These are phyloP conservation scores for Dryadomyces quercivorus DNA, from an alignment of 2,329 filamentous ascomycete genomes.

Conservation along the genomic window DNA sequence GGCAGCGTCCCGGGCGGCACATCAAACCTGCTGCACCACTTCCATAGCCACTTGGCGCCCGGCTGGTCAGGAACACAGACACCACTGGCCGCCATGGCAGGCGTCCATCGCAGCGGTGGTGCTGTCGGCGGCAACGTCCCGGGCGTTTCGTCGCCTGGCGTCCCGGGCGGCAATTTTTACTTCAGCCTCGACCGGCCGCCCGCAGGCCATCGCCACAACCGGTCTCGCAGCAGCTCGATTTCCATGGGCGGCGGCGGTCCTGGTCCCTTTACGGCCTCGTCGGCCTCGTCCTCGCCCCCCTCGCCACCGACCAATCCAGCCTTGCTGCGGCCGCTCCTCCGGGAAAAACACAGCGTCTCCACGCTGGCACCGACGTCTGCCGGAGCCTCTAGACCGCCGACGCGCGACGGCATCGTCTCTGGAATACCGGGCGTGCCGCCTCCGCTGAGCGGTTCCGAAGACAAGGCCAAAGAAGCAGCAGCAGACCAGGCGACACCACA, in stretches of 20 bases:
- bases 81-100: conserved; percentile 66
- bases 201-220: conserved; percentile 15
- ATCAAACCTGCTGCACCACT: conserved; percentile 63
- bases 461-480: neutral
- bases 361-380: conserved; percentile 43
- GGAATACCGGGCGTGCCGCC: conserved; percentile 1
- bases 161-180: neutral
- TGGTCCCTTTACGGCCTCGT: neutral
- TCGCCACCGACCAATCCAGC: conserved; percentile 1
- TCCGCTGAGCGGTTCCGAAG: conserved; percentile 15
- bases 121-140: neutral
- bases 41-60: conserved; percentile 62
- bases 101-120: conserved; percentile 38
- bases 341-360: conserved; percentile 51
- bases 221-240: conserved; percentile 20
- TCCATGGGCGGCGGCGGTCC: conserved; percentile 16
- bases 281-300: neutral
- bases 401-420: conserved; percentile 29
- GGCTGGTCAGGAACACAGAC: conserved; percentile 66
- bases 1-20: conserved; percentile 57
- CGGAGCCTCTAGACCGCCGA: conserved; percentile 44
- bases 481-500: conserved; percentile 4
- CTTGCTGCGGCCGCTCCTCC: conserved; percentile 21
- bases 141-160: too few species aligned
- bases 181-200: neutral